phyloP scores from a whole-genome alignment of 2,329 filamentous ascomycete genomes.

The Cercospora sp. region DNA sequence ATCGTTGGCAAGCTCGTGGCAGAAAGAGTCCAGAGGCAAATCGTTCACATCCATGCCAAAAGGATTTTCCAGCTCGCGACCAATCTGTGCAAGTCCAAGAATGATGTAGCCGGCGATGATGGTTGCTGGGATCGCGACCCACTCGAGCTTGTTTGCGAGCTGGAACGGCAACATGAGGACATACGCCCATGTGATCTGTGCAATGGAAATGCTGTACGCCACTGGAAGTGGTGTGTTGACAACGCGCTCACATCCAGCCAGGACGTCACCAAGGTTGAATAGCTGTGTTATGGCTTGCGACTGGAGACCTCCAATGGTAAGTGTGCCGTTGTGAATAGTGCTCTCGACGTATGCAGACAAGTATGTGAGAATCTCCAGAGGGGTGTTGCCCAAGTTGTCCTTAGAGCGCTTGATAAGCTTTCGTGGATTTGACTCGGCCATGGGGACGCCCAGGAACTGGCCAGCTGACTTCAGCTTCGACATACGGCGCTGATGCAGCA shows the following conservation, averaged over 20 bases:
- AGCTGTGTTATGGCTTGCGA: conserved; percentile 60
- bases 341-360: conserved; percentile 66
- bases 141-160: conserved; percentile 62
- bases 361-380: conserved; percentile 76
- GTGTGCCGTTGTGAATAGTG: conserved; percentile 57
- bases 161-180: conserved; percentile 81
- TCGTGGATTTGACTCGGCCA: conserved; percentile 75
- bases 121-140: conserved; percentile 76
- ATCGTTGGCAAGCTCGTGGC: conserved; percentile 70
- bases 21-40: conserved; percentile 73
- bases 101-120: conserved; percentile 75
- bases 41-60: conserved; percentile 85
- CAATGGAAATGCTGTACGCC: conserved; percentile 80
- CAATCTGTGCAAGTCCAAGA: conserved; percentile 72
- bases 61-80: conserved; percentile 80
- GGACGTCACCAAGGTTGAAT: conserved; percentile 67
- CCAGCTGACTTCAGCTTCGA: conserved; percentile 46
- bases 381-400: conserved; percentile 77
- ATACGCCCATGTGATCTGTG: conserved; percentile 84
- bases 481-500: conserved; percentile 41
- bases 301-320: conserved; percentile 60
- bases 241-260: conserved; percentile 73
- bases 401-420: conserved; percentile 73
- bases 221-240: conserved; percentile 79
- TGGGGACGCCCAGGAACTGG: conserved; percentile 73